Evolutionary conservation across 306 rosid species (phyloP).

Genomic region (Prunus kanzakura): DNA sequence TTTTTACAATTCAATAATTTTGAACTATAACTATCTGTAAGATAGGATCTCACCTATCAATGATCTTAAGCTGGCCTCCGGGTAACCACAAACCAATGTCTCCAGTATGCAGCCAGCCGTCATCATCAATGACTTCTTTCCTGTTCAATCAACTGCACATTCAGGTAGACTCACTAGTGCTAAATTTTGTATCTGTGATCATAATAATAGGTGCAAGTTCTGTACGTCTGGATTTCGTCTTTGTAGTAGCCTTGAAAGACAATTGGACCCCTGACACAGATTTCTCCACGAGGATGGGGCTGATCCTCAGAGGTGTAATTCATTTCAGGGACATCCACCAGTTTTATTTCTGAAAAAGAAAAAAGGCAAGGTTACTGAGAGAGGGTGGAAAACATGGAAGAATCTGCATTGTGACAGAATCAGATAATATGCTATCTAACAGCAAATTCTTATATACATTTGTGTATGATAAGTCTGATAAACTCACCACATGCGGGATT

Average conservation of each 20-base stretch:
- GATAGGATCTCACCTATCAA: conserved; percentile 59
- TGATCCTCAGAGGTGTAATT: conserved; percentile 79
- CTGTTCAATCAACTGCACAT: conserved; percentile 33
- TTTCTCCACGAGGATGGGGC: conserved; percentile 93
- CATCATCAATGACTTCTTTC: conserved; percentile 75
- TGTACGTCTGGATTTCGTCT: conserved; percentile 78
- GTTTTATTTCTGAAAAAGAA: conserved; percentile 70
- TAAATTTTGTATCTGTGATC: background rate
- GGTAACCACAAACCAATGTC: conserved; percentile 82
- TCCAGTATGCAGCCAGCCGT: conserved; percentile 85
- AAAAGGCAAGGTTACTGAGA: background rate
- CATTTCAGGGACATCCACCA: conserved; percentile 91
- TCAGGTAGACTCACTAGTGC: conserved; percentile 9
- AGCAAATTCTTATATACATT: background rate
- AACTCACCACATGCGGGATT: conserved; percentile 80
- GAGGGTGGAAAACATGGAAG: too few relatives aligned
- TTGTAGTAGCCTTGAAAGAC: conserved; percentile 75
- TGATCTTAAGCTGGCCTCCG: conserved; percentile 84
- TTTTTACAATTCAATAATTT: background rate
- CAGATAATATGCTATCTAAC: background rate
- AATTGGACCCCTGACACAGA: conserved; percentile 88
- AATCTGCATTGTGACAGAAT: background rate
- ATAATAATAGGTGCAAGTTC: conserved; percentile 5
- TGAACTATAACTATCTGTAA: background rate
- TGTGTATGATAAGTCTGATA: background rate